Evolutionary conservation across 139 green algal genomes (phyloP).

Genomic region (Chlorella sp.): DNA sequence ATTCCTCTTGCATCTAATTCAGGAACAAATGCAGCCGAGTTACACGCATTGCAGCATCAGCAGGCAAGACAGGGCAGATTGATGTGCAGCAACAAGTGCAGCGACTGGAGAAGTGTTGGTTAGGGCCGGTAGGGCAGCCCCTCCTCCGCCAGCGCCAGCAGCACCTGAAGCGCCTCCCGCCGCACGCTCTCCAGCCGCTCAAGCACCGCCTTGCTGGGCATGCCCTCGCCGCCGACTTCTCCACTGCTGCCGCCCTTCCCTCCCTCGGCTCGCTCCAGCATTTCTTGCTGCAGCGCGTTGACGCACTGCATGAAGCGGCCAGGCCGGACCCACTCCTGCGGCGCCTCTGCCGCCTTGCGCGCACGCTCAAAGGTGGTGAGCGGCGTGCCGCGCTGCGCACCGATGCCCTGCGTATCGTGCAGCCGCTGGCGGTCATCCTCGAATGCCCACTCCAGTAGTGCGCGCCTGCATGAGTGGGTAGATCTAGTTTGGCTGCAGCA

Average conservation of each 20-base stretch:
- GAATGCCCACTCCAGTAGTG: slow-evolving; percentile 17
- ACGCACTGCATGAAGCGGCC: slow-evolving; percentile 33
- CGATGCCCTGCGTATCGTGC: not conserved
- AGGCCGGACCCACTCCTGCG: slow-evolving; percentile 26
- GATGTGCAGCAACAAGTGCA: no score
- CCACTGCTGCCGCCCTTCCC: not conserved
- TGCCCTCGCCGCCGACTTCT: no score
- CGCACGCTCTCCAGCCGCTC: slow-evolving; percentile 18
- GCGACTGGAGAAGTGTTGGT: not conserved
- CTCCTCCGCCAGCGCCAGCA: not conserved
- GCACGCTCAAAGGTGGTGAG: slow-evolving; percentile 1
- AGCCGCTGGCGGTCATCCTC: not conserved
- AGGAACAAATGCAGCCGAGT: no score
- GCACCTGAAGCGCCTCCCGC: not conserved
- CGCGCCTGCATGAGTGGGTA: not conserved
- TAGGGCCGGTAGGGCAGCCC: slow-evolving; percentile 4
- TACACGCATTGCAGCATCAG: no score
- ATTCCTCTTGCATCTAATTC: no score
- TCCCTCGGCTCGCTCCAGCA: slow-evolving; percentile 7
- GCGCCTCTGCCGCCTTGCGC: not conserved
- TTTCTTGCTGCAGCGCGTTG: slow-evolving; percentile 28
- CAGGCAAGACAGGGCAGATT: no score
- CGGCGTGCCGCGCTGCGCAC: not conserved
- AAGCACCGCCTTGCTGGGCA: not conserved
- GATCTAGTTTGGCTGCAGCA: no score